Conservation (phyloP, 2,329 filamentous ascomycete species). For the Conoideocrella luteorostrata region DNA sequence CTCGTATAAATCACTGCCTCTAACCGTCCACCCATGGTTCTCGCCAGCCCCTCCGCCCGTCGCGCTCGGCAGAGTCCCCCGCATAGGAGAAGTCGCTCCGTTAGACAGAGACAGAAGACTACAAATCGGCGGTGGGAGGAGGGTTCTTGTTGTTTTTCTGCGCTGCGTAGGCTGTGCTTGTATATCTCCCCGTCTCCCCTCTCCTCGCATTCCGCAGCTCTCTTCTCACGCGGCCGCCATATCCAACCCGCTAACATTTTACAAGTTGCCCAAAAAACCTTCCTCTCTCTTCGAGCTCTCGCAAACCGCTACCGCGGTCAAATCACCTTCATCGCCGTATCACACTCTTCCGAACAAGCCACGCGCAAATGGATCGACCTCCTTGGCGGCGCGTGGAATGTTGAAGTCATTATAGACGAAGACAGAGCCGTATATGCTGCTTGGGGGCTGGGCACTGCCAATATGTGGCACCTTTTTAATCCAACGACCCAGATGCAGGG, state of each 20-base stretch:
- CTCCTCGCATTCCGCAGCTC: neutral
- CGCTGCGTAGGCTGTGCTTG: conserved; percentile 51
- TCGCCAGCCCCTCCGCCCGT: conserved; percentile 45
- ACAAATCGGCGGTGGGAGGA: conserved; percentile 35
- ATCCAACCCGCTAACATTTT: neutral
- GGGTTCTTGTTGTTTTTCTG: conserved; percentile 44
- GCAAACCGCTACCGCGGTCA: conserved; percentile 42
- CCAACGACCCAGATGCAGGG: conserved; percentile 45
- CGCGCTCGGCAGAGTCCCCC: conserved; percentile 37
- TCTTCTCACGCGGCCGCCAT: too few relatives aligned
- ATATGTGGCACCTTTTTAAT: conserved; percentile 47
- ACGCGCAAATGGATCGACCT: conserved; percentile 52
- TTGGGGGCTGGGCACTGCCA: conserved; percentile 50
- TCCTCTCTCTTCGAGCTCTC: conserved; percentile 48
- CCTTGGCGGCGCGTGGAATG: conserved; percentile 50
- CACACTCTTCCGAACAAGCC: conserved; percentile 50
- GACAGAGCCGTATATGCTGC: conserved; percentile 50
- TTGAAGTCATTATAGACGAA: conserved; percentile 50
- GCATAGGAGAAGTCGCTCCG: conserved; percentile 42
- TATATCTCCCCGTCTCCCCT: conserved; percentile 25
- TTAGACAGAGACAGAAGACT: conserved; percentile 39
- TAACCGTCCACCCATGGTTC: conserved; percentile 49
- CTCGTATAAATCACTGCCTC: conserved; percentile 41
- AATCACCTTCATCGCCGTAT: conserved; percentile 51
- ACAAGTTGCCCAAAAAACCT: conserved; percentile 51